phyloP scores from a whole-genome alignment of 2,329 filamentous ascomycete genomes.

The Colletotrichum sp. region DNA sequence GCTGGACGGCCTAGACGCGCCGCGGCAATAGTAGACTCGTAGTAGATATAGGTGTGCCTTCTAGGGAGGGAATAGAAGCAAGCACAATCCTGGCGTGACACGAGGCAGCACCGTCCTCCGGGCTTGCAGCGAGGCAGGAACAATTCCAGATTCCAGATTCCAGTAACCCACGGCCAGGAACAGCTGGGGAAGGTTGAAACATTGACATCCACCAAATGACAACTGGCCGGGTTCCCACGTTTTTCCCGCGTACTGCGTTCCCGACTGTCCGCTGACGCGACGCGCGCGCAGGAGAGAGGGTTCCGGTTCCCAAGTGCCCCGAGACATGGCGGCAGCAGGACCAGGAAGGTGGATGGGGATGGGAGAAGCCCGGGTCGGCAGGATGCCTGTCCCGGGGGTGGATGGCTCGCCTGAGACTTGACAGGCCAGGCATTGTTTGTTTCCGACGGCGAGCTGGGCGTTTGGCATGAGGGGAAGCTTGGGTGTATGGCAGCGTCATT shows the following conservation, averaged over 20 bases:
- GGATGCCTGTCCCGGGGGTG: background rate
- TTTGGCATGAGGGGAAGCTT: background rate
- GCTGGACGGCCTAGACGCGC: background rate
- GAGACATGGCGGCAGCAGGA: background rate
- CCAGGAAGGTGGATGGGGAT: background rate
- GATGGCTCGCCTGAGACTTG: conserved; percentile 9
- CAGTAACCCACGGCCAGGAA: background rate
- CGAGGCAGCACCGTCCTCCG: background rate
- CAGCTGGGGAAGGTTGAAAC: conserved; percentile 13
- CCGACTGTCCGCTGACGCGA: background rate
- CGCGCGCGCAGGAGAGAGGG: background rate
- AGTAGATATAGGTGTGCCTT: background rate
- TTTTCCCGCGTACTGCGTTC: background rate
- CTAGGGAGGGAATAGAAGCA: background rate
- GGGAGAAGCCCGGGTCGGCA: background rate
- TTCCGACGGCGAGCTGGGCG: background rate
- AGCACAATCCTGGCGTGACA: background rate
- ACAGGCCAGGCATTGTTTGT: conserved; percentile 8
- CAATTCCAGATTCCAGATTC: conserved; percentile 9
- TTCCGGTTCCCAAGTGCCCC: background rate
- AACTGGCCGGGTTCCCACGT: conserved; percentile 16
- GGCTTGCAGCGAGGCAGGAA: background rate
- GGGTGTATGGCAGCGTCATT: background rate
- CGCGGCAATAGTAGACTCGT: background rate
- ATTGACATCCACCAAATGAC: conserved; percentile 2